phyloP scores from a whole-genome alignment of 805 yeast genomes.

The Candida caryicola region DNA sequence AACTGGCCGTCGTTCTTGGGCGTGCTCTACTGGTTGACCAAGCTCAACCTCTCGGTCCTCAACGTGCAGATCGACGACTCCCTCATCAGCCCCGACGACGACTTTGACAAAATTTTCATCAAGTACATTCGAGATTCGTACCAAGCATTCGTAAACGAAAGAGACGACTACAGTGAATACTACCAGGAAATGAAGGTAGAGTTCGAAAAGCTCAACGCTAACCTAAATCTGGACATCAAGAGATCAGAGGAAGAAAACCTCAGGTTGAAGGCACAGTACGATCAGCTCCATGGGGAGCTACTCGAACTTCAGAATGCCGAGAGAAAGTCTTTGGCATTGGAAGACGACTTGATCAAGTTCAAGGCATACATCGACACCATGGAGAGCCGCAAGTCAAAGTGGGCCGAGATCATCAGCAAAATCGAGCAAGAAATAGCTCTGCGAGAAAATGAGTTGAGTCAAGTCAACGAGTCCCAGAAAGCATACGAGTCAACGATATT shows the following conservation, averaged over 20 bases:
- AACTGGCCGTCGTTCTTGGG: slow-evolving; percentile 85
- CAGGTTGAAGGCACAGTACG: slow-evolving; percentile 36
- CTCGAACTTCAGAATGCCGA: slow-evolving; percentile 49
- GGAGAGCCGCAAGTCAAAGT: slow-evolving; percentile 60
- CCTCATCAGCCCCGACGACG: slow-evolving; percentile 39
- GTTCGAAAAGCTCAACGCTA: slow-evolving; percentile 49
- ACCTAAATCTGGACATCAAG: slow-evolving; percentile 47
- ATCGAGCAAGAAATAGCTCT: slow-evolving; percentile 52
- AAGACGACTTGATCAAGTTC: slow-evolving; percentile 67
- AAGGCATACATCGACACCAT: slow-evolving; percentile 67
- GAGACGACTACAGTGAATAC: slow-evolving; percentile 58
- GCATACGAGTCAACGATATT: slow-evolving; percentile 42
- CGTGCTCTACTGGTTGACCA: slow-evolving; percentile 78
- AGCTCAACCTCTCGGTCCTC: slow-evolving; percentile 41
- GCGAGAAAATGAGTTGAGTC: slow-evolving; percentile 41
- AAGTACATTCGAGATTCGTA: slow-evolving; percentile 67
- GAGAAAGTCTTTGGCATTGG: slow-evolving; percentile 59
- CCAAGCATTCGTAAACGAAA: slow-evolving; percentile 58
- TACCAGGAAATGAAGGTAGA: slow-evolving; percentile 55
- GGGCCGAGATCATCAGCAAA: slow-evolving; percentile 59
- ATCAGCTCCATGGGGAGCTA: slow-evolving; percentile 43
- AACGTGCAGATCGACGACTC: slow-evolving; percentile 29
- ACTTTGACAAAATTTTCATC: slow-evolving; percentile 50
- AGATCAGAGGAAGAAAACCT: slow-evolving; percentile 40
- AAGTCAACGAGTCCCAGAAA: slow-evolving; percentile 40